These are phyloP conservation scores for Diospyros lotus DNA, from an alignment of 148 eudicot genomes.

Conservation along the genomic window DNA sequence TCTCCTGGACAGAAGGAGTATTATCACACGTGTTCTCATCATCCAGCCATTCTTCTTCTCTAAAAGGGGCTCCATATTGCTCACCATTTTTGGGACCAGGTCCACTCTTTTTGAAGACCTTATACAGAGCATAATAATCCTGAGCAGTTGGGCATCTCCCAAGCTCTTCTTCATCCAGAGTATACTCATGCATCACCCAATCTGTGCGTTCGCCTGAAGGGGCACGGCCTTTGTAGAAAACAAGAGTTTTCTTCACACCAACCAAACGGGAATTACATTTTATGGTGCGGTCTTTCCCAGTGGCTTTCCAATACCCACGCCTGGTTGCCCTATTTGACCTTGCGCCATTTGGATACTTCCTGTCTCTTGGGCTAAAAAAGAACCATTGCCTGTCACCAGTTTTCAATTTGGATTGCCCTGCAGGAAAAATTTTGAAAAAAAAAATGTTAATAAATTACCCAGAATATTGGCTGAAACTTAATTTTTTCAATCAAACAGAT, in stretches of 20 bases:
- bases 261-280: conserved; percentile 53
- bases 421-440: conserved; percentile 13
- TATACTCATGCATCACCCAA: conserved; percentile 98
- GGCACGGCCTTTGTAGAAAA: conserved; percentile 87
- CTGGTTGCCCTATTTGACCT: conserved; percentile 80
- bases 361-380: conserved; percentile 87
- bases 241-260: conserved; percentile 87
- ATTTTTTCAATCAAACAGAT: neutral
- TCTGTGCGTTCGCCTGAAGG: conserved; percentile 82
- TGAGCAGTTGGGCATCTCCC: conserved; percentile 54
- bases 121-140: conserved; percentile 73
- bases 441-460: conserved; percentile 10
- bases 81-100: conserved; percentile 97
- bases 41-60: conserved; percentile 89
- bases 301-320: conserved; percentile 94
- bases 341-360: conserved; percentile 85
- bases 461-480: conserved; percentile 1
- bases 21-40: conserved; percentile 34
- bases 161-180: conserved; percentile 74
- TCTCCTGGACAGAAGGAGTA: conserved; percentile 18
- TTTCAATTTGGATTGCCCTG: conserved; percentile 51
- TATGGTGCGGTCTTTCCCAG: conserved; percentile 85
- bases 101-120: conserved; percentile 91
- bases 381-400: conserved; percentile 93
- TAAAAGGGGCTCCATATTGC: conserved; percentile 91